Evolutionary conservation across 345 rosid species (phyloP), one percentile per base, ranked within the genome.

Genomic region (Draba incana): DNA sequence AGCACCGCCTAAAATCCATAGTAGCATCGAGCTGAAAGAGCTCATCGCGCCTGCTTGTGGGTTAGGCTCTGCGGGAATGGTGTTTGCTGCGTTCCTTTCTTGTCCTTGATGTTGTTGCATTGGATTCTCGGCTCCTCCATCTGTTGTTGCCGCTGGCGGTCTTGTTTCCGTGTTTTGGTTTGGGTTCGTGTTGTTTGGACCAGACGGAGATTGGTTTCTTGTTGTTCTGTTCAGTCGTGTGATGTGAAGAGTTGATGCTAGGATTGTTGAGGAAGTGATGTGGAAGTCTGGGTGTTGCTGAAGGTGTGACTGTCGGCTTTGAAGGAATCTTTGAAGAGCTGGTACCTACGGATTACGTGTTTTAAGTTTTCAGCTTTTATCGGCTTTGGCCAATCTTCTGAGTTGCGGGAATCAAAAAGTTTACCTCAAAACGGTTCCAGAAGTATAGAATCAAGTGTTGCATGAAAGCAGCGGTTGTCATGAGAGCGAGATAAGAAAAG

Each of bases 361-460:
- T 54, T 20, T 51, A 20, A 20, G 8, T 8, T 39, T 64, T 24
- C 24, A 35, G 25, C 28, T 28, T 9, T 2, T 1, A 16, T 0
- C 14, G n/a, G 63, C 28, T 57, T 31, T 46, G 38, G 48, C 47
- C n/a, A 48, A 52, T 8, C 20, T 13, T 69, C 1, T 0, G 33
- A 54, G 23, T 27, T 28, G 50, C 37, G 51, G 51, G 10, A 38
- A 68, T 54, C 10, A 48, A 52, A 20, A 53, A 6, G 6, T 7
- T 71, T 81, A 95, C 99, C 99, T 95, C 98, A 51, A 95, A 94
- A 35, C 96, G 90, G 78, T 92, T 95, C 99, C 99, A 95, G 77
- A 95, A 95, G 79, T 92, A 95, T 16, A 95, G 76, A 71, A 95
- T 89, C 70, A 92, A 87, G 72, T 95, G 99, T 75, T 86, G 97